Evolutionary conservation across 2,329 filamentous ascomycete species (phyloP), one percentile per base, ranked within the genome.

Genomic region (Parastagonospora nodorum): DNA sequence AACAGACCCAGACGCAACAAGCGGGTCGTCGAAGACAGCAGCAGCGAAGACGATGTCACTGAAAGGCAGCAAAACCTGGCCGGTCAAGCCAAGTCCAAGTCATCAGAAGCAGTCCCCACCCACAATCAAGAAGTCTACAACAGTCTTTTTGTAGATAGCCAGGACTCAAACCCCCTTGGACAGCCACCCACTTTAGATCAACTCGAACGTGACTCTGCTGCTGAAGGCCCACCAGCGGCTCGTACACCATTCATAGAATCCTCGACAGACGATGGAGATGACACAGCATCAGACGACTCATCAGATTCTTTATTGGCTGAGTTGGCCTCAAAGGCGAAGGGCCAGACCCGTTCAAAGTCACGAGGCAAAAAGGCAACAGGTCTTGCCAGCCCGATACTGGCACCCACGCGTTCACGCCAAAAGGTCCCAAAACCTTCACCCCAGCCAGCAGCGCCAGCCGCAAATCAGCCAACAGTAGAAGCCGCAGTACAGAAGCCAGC

Each of bases 241-340:
- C 60, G 55, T 14, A 55, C 42, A 24, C 60, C 60, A 15, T 16
- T 66, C 2, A 40, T 51, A 16, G 63, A 62, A 19, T 62, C 64
- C 8, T 64, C 63, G 28, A 57, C 55, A 30, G 57, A 59, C 2
- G 45, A 51, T 32, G 44, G 27, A 32, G 47, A 54, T 1, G 6
- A 30, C 15, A 47, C 50, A 2, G 16, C 19, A 41, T 41, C 39
- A 10, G 51, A 48, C 8, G 42, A 47, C 9, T 12, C 29, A 6
- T 42, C 47, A n/a, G 47, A 58, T 40, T 50, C 49, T 3, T 31
- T 50, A 6, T 31, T 59, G 29, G 46, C 33, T 7, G 52, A 60
- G 16, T 27, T 54, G 19, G 40, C 2, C 8, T 39, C 31, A 9
- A 54, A 40, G 27, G 32, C 28, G 11, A 50, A 38, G 35, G 8